Conservation (phyloP, 805 yeast genomes). For the Starmerella stigmatis region DNA sequence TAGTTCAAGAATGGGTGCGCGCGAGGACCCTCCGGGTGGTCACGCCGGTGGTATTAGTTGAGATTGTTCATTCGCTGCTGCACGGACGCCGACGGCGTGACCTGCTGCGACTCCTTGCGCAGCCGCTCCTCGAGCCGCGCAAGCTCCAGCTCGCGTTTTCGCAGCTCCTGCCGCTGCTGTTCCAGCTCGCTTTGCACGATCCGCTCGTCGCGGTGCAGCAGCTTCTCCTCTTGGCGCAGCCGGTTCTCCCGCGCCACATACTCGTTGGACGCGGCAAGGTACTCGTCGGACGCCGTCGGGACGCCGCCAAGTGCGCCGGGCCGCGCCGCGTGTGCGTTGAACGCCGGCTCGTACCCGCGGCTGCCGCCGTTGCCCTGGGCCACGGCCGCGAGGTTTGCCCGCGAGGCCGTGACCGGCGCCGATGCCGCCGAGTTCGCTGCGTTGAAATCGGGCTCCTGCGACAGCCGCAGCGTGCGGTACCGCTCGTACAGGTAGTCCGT, state of each 20-base stretch:
- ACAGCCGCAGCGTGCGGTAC: conserved; percentile 77
- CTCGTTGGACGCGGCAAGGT: conserved; percentile 26
- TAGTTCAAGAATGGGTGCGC: no score
- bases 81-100: conserved; percentile 35
- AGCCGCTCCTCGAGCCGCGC: conserved; percentile 68
- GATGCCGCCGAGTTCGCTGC: conserved; percentile 21
- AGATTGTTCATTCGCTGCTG: conserved; percentile 32
- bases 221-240: conserved; percentile 78
- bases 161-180: conserved; percentile 68
- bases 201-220: conserved; percentile 75
- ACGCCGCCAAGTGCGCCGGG: background rate
- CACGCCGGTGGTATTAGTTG: background rate
- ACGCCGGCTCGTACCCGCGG: background rate
- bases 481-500: conserved; percentile 79
- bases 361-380: conserved; percentile 2
- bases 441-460: conserved; percentile 39
- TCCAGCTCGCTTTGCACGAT: conserved; percentile 79
- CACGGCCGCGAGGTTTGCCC: conserved; percentile 15
- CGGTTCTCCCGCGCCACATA: conserved; percentile 73
- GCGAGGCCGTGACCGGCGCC: conserved; percentile 21
- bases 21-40: no score
- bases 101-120: conserved; percentile 43
- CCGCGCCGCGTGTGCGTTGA: background rate
- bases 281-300: background rate
- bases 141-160: conserved; percentile 75